Conservation (phyloP, 108 stramenopile genomes). For the Nannochloropsis gaditana region DNA sequence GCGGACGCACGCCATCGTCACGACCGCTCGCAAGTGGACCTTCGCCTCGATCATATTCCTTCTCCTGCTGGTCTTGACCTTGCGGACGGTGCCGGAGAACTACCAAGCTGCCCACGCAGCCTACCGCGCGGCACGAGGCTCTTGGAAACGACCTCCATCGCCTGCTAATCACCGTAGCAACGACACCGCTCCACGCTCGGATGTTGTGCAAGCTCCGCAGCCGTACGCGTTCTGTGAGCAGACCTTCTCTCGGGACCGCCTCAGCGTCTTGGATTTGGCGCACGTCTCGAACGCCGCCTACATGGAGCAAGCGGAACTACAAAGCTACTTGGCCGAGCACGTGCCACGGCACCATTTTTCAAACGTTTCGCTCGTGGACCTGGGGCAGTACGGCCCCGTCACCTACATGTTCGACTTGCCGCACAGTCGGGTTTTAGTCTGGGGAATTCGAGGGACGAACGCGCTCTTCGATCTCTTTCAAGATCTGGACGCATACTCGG, state of each 20-base stretch:
- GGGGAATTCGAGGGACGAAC: constrained; percentile 15
- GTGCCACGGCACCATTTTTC: not conserved
- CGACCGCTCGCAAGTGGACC: not conserved
- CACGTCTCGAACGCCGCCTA: not conserved
- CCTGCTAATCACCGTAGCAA: not conserved
- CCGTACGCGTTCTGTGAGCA: constrained; percentile 1
- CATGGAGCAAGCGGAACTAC: not conserved
- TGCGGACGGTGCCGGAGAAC: not conserved
- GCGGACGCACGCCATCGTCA: not conserved
- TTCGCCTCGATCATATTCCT: not conserved
- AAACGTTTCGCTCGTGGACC: not conserved
- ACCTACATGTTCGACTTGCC: constrained; percentile 12
- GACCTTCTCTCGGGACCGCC: not conserved
- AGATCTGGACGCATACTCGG: constrained; percentile 9
- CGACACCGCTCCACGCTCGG: not conserved
- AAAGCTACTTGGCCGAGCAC: not conserved
- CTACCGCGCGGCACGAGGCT: not conserved
- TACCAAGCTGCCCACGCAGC: not conserved
- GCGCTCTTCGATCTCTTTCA: not conserved
- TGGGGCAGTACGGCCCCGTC: not conserved
- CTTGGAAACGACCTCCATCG: not conserved
- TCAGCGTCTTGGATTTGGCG: not conserved
- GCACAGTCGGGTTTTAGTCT: not conserved
- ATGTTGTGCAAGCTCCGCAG: not conserved
- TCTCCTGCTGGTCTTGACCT: not conserved